phyloP scores from a whole-genome alignment of 1,284 basidiomycete species.

The Moniliophthora roreri region DNA sequence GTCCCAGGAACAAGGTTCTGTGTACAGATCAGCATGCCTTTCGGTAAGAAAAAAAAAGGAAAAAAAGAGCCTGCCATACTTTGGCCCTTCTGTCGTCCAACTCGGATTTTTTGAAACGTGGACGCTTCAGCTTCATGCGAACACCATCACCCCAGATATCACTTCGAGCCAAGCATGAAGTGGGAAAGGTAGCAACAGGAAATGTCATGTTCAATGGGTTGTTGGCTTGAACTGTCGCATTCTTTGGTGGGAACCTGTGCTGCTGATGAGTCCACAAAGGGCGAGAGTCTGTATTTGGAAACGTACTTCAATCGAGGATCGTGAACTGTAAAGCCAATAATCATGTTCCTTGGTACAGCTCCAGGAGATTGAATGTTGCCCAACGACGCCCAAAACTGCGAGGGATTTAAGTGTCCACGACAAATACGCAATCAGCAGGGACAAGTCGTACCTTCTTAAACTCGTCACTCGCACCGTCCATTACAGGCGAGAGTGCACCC shows the following conservation, averaged over 20 bases:
- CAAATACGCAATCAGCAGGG: not conserved
- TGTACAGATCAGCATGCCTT: constrained; percentile 7
- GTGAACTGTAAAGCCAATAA: constrained; percentile 74
- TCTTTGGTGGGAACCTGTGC: constrained; percentile 77
- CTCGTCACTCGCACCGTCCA: constrained; percentile 51
- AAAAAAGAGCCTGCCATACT: constrained; percentile 36
- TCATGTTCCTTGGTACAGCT: constrained; percentile 68
- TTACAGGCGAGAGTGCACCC: constrained; percentile 64
- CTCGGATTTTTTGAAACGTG: constrained; percentile 79
- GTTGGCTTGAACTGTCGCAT: constrained; percentile 45
- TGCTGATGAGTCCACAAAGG: not conserved
- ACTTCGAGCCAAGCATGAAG: constrained; percentile 56
- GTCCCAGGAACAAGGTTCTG: constrained; percentile 80
- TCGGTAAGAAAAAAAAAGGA: not conserved
- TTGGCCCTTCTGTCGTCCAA: constrained; percentile 77
- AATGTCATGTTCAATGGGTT: constrained; percentile 22
- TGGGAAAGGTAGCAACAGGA: constrained; percentile 50
- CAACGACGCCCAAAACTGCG: constrained; percentile 71
- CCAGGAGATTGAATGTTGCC: constrained; percentile 60
- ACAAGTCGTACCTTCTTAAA: constrained; percentile 54
- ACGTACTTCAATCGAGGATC: constrained; percentile 78
- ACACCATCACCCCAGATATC: constrained; percentile 69
- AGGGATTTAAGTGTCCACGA: not conserved
- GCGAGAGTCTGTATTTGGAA: not conserved
- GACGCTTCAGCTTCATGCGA: constrained; percentile 55